Percentiles rank a stretch among this genome's conserved stretches.
These are phyloP conservation scores for Tylopilus sp. DNA, from an alignment of 768 basidiomycete genomes.

Conservation along the genomic window DNA sequence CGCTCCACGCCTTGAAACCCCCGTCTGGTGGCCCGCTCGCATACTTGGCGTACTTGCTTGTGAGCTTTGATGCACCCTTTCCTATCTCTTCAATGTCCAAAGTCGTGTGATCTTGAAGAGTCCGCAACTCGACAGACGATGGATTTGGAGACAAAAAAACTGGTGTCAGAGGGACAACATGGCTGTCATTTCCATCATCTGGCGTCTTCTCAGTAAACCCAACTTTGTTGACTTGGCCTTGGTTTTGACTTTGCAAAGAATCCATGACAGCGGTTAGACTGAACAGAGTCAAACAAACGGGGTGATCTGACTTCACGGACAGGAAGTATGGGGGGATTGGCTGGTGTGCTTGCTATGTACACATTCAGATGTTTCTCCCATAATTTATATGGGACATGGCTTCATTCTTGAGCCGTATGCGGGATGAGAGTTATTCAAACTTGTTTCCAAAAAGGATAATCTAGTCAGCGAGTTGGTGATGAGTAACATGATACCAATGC, in stretches of 20 bases:
- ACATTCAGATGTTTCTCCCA: background rate
- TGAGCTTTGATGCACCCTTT: background rate
- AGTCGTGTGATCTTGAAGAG: constrained; percentile 8
- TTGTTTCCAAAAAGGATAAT: background rate
- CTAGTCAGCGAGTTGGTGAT: background rate
- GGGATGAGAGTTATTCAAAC: background rate
- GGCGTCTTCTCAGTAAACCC: background rate
- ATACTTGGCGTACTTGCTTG: constrained; percentile 18
- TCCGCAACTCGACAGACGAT: constrained; percentile 7
- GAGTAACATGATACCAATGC: background rate
- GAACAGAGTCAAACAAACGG: background rate
- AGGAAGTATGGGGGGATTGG: background rate
- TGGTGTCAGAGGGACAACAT: background rate
- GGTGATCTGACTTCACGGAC: background rate
- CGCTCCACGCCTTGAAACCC: constrained; percentile 30
- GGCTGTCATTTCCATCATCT: background rate
- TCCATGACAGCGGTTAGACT: background rate
- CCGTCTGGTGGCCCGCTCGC: constrained; percentile 27
- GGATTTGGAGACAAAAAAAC: background rate
- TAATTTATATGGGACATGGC: constrained; percentile 9
- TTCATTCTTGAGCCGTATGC: constrained; percentile 15
- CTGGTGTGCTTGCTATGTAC: background rate
- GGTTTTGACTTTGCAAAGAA: background rate
- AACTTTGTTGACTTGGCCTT: background rate
- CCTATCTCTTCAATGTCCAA: constrained; percentile 3